These are phyloP conservation scores for Closterium sp. DNA, from an alignment of 139 green algal species.

Conservation along the genomic window DNA sequence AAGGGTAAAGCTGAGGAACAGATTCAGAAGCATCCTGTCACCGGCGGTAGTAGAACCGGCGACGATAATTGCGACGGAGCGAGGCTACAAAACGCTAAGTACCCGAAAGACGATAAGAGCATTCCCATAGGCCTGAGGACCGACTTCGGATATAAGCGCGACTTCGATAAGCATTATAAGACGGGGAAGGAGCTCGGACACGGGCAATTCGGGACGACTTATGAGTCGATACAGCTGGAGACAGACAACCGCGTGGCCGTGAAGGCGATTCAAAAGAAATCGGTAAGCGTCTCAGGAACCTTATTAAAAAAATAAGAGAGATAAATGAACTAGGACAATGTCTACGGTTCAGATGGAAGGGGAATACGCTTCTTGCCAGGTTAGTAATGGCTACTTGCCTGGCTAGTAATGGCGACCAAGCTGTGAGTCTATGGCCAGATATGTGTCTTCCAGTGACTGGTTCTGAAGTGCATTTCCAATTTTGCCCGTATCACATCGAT, in stretches of 20 bases:
- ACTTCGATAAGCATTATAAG: conserved; percentile 40
- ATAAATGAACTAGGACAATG: too few species aligned
- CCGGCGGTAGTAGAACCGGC: background rate
- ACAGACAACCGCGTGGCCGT: conserved; percentile 33
- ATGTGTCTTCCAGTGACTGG: background rate
- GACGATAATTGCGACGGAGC: background rate
- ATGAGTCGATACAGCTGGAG: conserved; percentile 18
- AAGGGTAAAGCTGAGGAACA: background rate
- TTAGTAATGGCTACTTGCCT: background rate
- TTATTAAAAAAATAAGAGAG: background rate
- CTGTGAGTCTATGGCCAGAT: background rate
- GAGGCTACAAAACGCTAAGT: background rate
- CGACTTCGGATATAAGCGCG: conserved; percentile 36
- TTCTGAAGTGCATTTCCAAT: background rate
- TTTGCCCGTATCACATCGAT: background rate
- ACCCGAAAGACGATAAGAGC: conserved; percentile 26
- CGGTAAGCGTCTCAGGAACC: conserved; percentile 3
- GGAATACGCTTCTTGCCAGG: background rate
- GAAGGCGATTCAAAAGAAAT: conserved; percentile 47
- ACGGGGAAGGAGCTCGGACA: conserved; percentile 49
- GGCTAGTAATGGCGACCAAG: background rate
- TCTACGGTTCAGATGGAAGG: background rate
- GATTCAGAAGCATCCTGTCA: background rate
- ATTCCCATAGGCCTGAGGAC: conserved; percentile 17
- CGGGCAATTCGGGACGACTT: conserved; percentile 41